These are phyloP conservation scores for Penicillium freii DNA, from an alignment of 2,329 filamentous ascomycete genomes.

Conservation along the genomic window DNA sequence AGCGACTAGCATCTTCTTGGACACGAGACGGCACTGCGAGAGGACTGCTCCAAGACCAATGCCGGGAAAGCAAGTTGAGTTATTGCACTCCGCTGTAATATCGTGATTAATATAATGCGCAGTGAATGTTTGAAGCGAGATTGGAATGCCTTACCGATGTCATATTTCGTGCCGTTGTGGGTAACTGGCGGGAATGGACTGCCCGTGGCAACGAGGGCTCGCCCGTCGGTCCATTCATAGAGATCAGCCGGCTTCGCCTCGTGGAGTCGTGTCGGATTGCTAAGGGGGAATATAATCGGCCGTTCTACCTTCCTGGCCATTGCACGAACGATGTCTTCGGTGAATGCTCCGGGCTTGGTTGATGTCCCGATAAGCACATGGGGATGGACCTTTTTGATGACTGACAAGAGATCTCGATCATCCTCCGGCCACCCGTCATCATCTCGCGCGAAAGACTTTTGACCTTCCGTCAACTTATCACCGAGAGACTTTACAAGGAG, in stretches of 20 bases:
- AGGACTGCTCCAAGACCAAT: slow-evolving; percentile 79
- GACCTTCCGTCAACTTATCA: slow-evolving; percentile 63
- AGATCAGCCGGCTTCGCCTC: slow-evolving; percentile 77
- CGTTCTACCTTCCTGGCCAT: slow-evolving; percentile 72
- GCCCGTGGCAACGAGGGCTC: slow-evolving; percentile 76
- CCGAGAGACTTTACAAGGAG: slow-evolving; percentile 65
- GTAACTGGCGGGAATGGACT: slow-evolving; percentile 76
- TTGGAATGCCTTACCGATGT: slow-evolving; percentile 48
- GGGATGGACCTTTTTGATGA: slow-evolving; percentile 70
- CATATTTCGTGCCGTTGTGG: slow-evolving; percentile 53
- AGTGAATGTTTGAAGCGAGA: neutral
- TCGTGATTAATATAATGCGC: neutral
- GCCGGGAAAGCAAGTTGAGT: slow-evolving; percentile 79
- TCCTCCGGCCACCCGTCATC: slow-evolving; percentile 61
- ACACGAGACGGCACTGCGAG: slow-evolving; percentile 63
- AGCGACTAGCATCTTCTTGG: slow-evolving; percentile 77
- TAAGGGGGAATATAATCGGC: slow-evolving; percentile 78
- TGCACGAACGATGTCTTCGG: slow-evolving; percentile 67
- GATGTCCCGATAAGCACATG: slow-evolving; percentile 83
- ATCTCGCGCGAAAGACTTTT: slow-evolving; percentile 64
- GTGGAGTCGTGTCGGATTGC: slow-evolving; percentile 79
- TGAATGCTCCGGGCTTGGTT: slow-evolving; percentile 74
- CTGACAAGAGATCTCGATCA: slow-evolving; percentile 59
- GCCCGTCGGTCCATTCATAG: slow-evolving; percentile 73
- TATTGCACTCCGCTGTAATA: slow-evolving; percentile 75